Evolutionary conservation across 176 grass and related monocot species (phyloP), one percentile per base, ranked within the genome.

Genomic region (Pontederia crassipes): DNA sequence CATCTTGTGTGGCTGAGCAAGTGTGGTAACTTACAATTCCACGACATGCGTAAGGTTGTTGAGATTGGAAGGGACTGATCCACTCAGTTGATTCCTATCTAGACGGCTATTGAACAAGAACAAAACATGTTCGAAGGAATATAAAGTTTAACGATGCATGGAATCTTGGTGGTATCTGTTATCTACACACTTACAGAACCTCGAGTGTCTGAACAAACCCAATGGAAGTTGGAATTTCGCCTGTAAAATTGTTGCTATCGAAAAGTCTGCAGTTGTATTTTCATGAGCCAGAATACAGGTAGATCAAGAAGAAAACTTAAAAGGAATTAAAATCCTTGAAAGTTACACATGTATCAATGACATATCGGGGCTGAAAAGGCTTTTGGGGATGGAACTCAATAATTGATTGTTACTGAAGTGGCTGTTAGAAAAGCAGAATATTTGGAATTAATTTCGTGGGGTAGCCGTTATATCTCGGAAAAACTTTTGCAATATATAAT

Each of bases 381-480:
- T 58, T 56, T 93, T 79, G 59, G 94, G 83, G 64, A 98, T 98
- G 18, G 71, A 12, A 70, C 84, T 82, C 35, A 84, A 81, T 79
- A 93, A 75, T 51, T 93, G 78, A 52, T 98, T 98, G 17, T 98
- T 89, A 69, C 79, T 92, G 71, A 98, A 89, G 71, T 98, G 94
- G 52, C 94, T 98, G 77, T 58, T 75, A 28, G 74, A 50, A 70
- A 83, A 59, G 68, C 28, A 57, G 70, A 58, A 17, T 20, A 49
- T 0, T 54, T 11, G 2, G 17, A 17, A 28, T 66, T n/a, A 20
- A 20, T 51, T 59, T 58, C 16, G 58, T 60, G 2, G 4, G 28
- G 4, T 11, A 11, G 11, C 56, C 54, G 45, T 57, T 17, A 20
- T 15, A n/a, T 46, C 6, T 49, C 47, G 32, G 32, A 40, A 10